Percentiles rank a stretch among this genome's conserved stretches.
Conservation (phyloP, 331 rosid genomes). For the Dryas integrifolia region DNA sequence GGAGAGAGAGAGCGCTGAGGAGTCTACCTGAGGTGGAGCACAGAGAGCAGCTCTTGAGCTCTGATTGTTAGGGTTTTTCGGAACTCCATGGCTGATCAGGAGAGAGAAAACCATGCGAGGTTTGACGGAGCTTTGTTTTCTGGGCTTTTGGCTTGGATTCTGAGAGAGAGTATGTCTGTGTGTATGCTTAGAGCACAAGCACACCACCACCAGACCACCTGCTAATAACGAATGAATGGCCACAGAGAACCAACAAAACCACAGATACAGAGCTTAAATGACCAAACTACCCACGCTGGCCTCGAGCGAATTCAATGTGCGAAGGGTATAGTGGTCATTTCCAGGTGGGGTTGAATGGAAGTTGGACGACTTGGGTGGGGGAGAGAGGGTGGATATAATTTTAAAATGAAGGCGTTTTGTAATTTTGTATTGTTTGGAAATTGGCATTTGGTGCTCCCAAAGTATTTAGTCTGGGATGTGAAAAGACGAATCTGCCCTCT, state of each 20-base stretch:
- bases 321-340: slow-evolving; percentile 9
- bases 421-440: neutral
- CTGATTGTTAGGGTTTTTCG: slow-evolving; percentile 48
- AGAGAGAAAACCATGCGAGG: slow-evolving; percentile 47
- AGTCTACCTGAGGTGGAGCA: slow-evolving; percentile 45
- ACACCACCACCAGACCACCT: slow-evolving; percentile 21
- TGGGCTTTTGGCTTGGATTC: slow-evolving; percentile 30
- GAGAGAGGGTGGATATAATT: neutral
- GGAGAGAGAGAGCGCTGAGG: neutral
- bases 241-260: slow-evolving; percentile 13
- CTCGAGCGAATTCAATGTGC: too few species aligned
- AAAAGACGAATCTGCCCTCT: neutral
- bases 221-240: slow-evolving; percentile 26
- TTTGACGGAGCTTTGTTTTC: neutral
- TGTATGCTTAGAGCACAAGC: slow-evolving; percentile 1
- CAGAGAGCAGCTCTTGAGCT: slow-evolving; percentile 29
- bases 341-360: slow-evolving; percentile 2
- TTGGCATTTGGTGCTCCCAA: neutral
- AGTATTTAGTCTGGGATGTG: neutral
- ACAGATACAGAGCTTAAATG: neutral
- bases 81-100: slow-evolving; percentile 45
- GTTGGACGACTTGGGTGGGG: slow-evolving; percentile 17
- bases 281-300: neutral
- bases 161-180: neutral
- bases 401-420: slow-evolving; percentile 1